phyloP scores from a whole-genome alignment of 2,329 filamentous ascomycete genomes.

The Aspergillus calidoustus region DNA sequence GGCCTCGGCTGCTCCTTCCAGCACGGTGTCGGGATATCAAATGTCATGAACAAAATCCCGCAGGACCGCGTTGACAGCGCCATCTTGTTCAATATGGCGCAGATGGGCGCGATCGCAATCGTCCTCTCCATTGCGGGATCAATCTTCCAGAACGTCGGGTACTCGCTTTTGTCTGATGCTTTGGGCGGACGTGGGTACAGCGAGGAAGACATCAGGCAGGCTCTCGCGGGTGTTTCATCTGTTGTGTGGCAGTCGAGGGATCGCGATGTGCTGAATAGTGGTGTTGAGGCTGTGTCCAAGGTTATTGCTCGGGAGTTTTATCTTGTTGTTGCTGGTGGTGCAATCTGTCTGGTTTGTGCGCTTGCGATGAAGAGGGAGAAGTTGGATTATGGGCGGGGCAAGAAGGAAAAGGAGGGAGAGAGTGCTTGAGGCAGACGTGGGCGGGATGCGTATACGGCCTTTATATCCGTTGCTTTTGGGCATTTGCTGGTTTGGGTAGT shows the following conservation, averaged over 20 bases:
- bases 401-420: background rate
- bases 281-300: conserved; percentile 11
- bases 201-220: conserved; percentile 12
- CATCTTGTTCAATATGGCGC: conserved; percentile 14
- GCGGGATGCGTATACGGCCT: too few species aligned
- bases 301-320: conserved; percentile 21
- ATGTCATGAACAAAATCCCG: conserved; percentile 16
- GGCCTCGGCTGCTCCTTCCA: conserved; percentile 21
- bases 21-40: conserved; percentile 20
- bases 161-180: conserved; percentile 1
- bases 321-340: conserved; percentile 15
- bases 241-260: conserved; percentile 15
- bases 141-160: conserved; percentile 21
- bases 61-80: conserved; percentile 17
- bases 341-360: conserved; percentile 17
- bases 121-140: conserved; percentile 10
- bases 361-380: conserved; percentile 14
- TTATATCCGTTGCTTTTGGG: too few species aligned
- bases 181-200: conserved; percentile 10
- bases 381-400: conserved; percentile 8
- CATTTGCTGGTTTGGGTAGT: too few species aligned
- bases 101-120: conserved; percentile 17
- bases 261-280: background rate
- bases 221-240: conserved; percentile 16
- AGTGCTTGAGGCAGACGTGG: background rate